Conservation (phyloP, 345 rosid genomes). For the Moringa oleifera region DNA sequence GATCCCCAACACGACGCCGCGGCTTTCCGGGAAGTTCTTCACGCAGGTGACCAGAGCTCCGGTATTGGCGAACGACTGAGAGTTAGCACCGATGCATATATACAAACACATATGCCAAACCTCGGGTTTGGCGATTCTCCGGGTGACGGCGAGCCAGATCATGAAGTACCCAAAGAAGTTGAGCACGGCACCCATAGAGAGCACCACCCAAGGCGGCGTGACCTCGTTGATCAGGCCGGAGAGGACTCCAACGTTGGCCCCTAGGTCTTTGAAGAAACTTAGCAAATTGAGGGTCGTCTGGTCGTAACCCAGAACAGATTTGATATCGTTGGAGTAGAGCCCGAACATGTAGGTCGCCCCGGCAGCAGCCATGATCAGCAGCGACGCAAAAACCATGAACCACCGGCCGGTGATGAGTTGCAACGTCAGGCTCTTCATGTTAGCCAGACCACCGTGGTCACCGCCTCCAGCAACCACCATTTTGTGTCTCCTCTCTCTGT, state of each 20-base stretch:
- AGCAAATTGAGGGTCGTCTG: constrained; percentile 58
- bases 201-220: constrained; percentile 65
- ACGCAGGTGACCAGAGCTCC: constrained; percentile 56
- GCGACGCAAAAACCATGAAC: constrained; percentile 58
- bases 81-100: constrained; percentile 59
- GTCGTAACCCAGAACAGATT: constrained; percentile 38
- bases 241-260: constrained; percentile 50
- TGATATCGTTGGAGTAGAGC: constrained; percentile 42
- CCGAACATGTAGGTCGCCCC: constrained; percentile 65
- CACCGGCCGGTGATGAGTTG: constrained; percentile 45
- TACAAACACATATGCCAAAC: constrained; percentile 69
- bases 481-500: background rate
- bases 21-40: constrained; percentile 60
- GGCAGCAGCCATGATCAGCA: constrained; percentile 51
- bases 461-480: constrained; percentile 23
- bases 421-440: constrained; percentile 25
- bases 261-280: constrained; percentile 61
- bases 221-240: constrained; percentile 61
- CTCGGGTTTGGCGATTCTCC: constrained; percentile 23
- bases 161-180: constrained; percentile 63
- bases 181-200: constrained; percentile 40
- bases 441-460: constrained; percentile 7
- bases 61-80: constrained; percentile 57
- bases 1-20: constrained; percentile 53
- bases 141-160: constrained; percentile 58